Evolutionary conservation across 192 early-diverging fungal genomes (phyloP), one percentile per base, ranked within the genome.

Genomic region (Gigaspora rosea): DNA sequence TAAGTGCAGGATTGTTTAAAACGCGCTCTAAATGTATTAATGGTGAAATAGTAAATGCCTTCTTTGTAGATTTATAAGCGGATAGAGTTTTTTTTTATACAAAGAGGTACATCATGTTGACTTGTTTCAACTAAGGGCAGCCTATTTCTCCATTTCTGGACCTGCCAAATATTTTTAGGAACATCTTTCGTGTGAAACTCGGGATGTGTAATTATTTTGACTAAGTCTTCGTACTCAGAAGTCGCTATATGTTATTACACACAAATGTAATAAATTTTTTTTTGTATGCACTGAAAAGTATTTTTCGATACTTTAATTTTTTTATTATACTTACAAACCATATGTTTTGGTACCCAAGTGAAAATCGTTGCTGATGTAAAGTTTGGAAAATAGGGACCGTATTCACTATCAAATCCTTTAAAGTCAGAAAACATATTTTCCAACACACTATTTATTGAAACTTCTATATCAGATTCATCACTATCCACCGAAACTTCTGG

Each of bases 111-210:
- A 41, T 71, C 20, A 54, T 71, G 20, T 27, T 46, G 48, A n/a
- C 0, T 4, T 33, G 50, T 12, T 54, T 71, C 18, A 12, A 35
- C 22, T 52, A 71, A 54, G 12, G 50, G 50, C 8, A 71, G 22
- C 22, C 69, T 71, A 54, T 52, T 20, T n/a, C 50, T 50, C 27
- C 50, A 71, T 54, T 71, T 50, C 11, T 48, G n/a, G 12, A 71
- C 11, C 20, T 27, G 27, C 20, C 4, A 7, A 27, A 71, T 71
- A 15, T 71, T 71, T 52, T 0, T 50, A 27, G 11, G 2, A 54
- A 54, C 18, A 54, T 71, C 69, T n/a, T 67, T n/a, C 2, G 35
- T 71, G 36, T 2, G 2, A 71, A 12, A 71, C 3, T 71, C 2
- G 2, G 7, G 49, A 12, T 52, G 16, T 12, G 8, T 32, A 27